Conservation (phyloP, 2,329 filamentous ascomycete genomes). For the Sporothrix pseudoabietina region DNA sequence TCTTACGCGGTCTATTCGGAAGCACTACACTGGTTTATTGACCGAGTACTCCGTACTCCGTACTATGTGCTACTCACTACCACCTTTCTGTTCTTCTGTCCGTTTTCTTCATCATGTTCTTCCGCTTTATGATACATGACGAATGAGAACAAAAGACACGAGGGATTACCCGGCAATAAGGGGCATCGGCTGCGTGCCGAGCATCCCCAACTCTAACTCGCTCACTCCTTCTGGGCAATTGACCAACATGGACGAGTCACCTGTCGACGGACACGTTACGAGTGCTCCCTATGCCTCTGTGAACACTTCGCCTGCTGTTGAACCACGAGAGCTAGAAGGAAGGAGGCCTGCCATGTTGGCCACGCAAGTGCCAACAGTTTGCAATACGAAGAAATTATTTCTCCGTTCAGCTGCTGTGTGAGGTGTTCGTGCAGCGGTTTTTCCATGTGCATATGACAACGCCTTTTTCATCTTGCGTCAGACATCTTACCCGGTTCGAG, state of each 20-base stretch:
- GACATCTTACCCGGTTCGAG: neutral
- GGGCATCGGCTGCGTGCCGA: neutral
- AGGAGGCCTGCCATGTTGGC: neutral
- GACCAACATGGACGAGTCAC: neutral
- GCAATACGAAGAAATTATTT: neutral
- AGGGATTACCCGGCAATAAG: neutral
- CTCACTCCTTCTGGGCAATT: neutral
- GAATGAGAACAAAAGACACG: neutral
- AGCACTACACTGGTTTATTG: neutral
- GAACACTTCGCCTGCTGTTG: neutral
- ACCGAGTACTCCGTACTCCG: neutral
- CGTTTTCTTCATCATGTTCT: neutral
- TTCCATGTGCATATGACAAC: neutral
- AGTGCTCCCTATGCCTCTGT: neutral
- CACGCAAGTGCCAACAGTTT: neutral
- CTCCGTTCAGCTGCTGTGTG: constrained; percentile 13
- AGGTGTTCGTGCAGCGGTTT: constrained; percentile 14
- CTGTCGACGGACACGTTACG: neutral
- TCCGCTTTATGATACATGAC: neutral
- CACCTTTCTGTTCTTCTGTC: neutral
- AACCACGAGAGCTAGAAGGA: neutral
- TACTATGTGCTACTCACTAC: neutral
- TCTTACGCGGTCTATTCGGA: neutral
- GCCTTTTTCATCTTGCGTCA: neutral
- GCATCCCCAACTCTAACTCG: neutral